These are phyloP conservation scores for Pilaira anomala DNA, from an alignment of 192 early-diverging fungal genomes.

Conservation along the genomic window DNA sequence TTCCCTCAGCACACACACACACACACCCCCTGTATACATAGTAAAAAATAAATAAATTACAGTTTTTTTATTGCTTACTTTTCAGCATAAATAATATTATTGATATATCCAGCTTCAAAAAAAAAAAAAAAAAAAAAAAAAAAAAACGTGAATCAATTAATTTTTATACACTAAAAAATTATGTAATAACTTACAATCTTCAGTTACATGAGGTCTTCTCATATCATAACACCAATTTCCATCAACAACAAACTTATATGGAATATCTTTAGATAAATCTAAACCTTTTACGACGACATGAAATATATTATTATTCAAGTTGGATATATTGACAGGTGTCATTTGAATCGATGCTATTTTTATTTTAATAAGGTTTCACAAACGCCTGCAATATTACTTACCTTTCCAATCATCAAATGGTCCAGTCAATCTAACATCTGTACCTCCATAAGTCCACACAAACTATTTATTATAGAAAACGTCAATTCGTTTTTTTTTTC, in stretches of 20 bases:
- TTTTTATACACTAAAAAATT: not conserved
- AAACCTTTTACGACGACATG: slow-evolving; percentile 1
- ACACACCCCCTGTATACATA: too few species aligned
- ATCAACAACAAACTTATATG: slow-evolving; percentile 43
- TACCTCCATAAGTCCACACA: slow-evolving; percentile 39
- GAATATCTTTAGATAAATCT: slow-evolving; percentile 22
- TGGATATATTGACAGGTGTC: slow-evolving; percentile 2
- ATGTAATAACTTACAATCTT: slow-evolving; percentile 17
- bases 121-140: slow-evolving; percentile 4
- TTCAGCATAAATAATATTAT: slow-evolving; percentile 26
- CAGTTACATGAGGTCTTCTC: slow-evolving; percentile 26
- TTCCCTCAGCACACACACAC: too few species aligned
- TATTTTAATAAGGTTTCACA: not conserved
- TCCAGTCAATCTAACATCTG: slow-evolving; percentile 38
- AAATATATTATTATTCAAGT: slow-evolving; percentile 5
- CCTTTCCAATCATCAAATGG: slow-evolving; percentile 42
- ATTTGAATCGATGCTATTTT: slow-evolving; percentile 17
- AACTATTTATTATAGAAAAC: slow-evolving; percentile 20
- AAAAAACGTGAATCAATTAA: not conserved
- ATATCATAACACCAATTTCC: slow-evolving; percentile 39
- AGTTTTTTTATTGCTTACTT: not conserved
- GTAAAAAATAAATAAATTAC: too few species aligned
- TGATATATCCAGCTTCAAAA: slow-evolving; percentile 34
- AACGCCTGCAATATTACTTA: slow-evolving; percentile 1
- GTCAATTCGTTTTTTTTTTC: too few species aligned